Evolutionary conservation across 2,329 filamentous ascomycete genomes (phyloP).

Genomic region (Aspergillus intermedius): DNA sequence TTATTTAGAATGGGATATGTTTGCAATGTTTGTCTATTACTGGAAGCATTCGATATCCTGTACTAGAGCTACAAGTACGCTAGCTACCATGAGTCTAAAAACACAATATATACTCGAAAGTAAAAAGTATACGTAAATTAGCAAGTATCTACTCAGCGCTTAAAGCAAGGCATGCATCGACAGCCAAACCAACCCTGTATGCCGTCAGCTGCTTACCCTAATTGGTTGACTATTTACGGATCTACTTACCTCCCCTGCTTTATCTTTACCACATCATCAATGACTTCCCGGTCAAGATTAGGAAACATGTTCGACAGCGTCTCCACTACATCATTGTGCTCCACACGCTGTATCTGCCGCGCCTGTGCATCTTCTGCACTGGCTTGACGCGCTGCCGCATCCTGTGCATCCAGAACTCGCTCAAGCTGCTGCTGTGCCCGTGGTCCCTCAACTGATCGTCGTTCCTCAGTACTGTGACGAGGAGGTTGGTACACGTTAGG

Average conservation of each 20-base stretch:
- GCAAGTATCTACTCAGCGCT: constrained; percentile 37
- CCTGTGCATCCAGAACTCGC: constrained; percentile 63
- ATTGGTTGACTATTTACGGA: background rate
- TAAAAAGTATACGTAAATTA: background rate
- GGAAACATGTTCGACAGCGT: constrained; percentile 96
- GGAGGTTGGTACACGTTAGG: constrained; percentile 42
- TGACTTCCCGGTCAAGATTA: constrained; percentile 85
- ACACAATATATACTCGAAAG: background rate
- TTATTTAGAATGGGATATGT: background rate
- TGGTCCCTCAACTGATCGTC: constrained; percentile 20
- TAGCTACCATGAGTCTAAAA: background rate
- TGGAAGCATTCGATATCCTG: background rate
- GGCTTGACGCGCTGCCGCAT: constrained; percentile 82
- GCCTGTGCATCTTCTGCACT: constrained; percentile 86
- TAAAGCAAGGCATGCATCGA: constrained; percentile 75
- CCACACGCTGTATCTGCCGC: constrained; percentile 69
- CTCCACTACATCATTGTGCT: constrained; percentile 88
- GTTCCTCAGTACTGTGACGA: constrained; percentile 31
- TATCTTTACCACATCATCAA: constrained; percentile 91
- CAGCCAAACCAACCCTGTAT: constrained; percentile 69
- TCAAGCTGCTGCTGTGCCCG: constrained; percentile 23
- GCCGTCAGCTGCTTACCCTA: constrained; percentile 7
- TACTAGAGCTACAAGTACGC: background rate
- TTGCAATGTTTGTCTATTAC: background rate
- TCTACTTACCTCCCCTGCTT: constrained; percentile 80